These are phyloP conservation scores for Adansonia digitata DNA, from an alignment of 345 rosid genomes.

Conservation along the genomic window DNA sequence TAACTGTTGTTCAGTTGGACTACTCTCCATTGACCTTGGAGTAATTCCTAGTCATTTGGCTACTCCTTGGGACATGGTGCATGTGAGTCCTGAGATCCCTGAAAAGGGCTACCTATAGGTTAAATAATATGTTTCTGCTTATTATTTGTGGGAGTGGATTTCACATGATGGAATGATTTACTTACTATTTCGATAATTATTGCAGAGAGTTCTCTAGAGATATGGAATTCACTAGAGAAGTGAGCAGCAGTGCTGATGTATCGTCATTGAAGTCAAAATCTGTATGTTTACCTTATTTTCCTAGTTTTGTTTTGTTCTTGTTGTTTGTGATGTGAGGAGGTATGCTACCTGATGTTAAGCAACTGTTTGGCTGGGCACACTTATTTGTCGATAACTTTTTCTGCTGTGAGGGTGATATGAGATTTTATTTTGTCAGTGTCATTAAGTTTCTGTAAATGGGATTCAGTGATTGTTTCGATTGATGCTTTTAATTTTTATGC, in stretches of 20 bases:
- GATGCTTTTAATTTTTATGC: neutral
- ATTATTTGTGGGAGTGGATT: neutral
- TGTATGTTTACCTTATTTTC: slow-evolving; percentile 39
- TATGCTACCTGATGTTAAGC: slow-evolving; percentile 5
- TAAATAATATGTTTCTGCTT: neutral
- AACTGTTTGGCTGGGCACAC: neutral
- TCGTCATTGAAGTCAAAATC: slow-evolving; percentile 44
- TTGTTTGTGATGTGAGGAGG: neutral
- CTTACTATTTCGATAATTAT: slow-evolving; percentile 15
- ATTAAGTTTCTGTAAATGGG: neutral
- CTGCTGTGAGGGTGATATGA: neutral
- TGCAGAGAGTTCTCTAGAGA: slow-evolving; percentile 72
- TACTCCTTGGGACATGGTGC: neutral
- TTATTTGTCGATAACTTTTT: neutral
- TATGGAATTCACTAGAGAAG: slow-evolving; percentile 65
- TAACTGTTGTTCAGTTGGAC: neutral
- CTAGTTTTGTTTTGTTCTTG: slow-evolving; percentile 11
- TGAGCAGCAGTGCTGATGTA: slow-evolving; percentile 44
- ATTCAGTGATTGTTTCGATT: neutral
- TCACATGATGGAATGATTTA: neutral
- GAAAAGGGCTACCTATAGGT: neutral
- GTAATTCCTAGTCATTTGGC: neutral
- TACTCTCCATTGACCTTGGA: neutral
- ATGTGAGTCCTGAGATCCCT: neutral
- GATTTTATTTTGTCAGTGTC: neutral